Evolutionary conservation across 805 yeast species (phyloP).

Genomic region (Lipomyces spencermartinsiae): DNA sequence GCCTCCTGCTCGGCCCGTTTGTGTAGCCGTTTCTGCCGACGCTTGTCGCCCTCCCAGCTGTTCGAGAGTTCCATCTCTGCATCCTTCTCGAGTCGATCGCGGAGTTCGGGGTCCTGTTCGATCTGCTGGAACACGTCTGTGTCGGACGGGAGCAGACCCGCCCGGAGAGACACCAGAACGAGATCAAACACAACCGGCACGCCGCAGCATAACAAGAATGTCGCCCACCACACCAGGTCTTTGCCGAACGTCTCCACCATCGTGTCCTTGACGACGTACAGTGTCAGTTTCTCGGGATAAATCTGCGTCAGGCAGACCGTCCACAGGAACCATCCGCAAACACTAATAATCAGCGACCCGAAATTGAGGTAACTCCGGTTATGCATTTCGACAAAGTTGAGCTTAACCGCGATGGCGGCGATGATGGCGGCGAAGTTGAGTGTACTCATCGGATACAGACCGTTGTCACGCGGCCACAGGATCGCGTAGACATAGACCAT

Average conservation of each 20-base stretch:
- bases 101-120: constrained; percentile 71
- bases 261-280: constrained; percentile 72
- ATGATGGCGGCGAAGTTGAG: constrained; percentile 75
- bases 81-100: constrained; percentile 72
- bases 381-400: constrained; percentile 80
- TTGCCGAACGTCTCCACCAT: constrained; percentile 73
- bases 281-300: constrained; percentile 57
- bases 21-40: constrained; percentile 18
- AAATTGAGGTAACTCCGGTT: constrained; percentile 70
- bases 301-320: constrained; percentile 73
- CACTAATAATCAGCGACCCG: constrained; percentile 70
- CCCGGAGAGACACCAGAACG: constrained; percentile 61
- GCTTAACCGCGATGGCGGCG: constrained; percentile 74
- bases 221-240: constrained; percentile 88
- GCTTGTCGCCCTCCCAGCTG: constrained; percentile 67
- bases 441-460: constrained; percentile 82
- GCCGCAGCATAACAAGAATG: constrained; percentile 61
- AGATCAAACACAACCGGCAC: constrained; percentile 74
- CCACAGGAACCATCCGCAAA: constrained; percentile 88
- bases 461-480: constrained; percentile 67
- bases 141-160: constrained; percentile 68
- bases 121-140: constrained; percentile 78
- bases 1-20: constrained; percentile 30
- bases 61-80: constrained; percentile 76
- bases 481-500: constrained; percentile 75